Conservation (phyloP, 169 alveolate species). For the Amoebophrya sp. region DNA sequence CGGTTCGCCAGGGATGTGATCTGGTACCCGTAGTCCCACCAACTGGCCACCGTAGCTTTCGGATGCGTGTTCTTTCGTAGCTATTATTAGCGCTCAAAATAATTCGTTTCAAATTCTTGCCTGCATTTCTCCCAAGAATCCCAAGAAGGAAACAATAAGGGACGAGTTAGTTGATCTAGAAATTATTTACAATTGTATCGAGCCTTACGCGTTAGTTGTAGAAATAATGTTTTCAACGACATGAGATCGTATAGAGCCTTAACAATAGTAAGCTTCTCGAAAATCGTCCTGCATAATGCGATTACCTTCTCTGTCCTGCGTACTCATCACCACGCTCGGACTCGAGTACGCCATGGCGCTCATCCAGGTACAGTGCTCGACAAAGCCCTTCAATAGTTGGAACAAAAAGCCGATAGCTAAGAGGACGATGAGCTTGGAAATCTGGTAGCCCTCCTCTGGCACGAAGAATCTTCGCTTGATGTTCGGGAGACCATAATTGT, state of each 20-base stretch:
- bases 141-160: no score
- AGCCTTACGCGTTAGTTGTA: no score
- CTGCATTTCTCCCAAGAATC: no score
- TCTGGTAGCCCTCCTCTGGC: no score
- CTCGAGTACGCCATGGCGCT: slow-evolving; percentile 88
- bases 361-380: slow-evolving; percentile 79
- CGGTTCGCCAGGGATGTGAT: slow-evolving; percentile 91
- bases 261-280: slow-evolving; percentile 96
- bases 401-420: neutral
- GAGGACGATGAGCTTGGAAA: neutral
- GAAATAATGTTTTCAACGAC: no score
- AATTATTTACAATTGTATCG: no score
- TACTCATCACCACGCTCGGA: slow-evolving; percentile 72
- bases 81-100: no score
- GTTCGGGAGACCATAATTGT: no score
- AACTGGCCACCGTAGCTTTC: slow-evolving; percentile 86
- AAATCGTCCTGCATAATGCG: slow-evolving; percentile 91
- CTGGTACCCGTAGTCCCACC: slow-evolving; percentile 99
- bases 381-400: slow-evolving; percentile 26
- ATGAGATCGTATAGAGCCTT: no score
- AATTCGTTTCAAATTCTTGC: no score
- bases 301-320: slow-evolving; percentile 64
- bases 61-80: slow-evolving; percentile 84
- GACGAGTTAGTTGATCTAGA: no score
- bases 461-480: no score